Conservation (phyloP, 2,329 filamentous ascomycete species). For the Cercospora beticola region DNA sequence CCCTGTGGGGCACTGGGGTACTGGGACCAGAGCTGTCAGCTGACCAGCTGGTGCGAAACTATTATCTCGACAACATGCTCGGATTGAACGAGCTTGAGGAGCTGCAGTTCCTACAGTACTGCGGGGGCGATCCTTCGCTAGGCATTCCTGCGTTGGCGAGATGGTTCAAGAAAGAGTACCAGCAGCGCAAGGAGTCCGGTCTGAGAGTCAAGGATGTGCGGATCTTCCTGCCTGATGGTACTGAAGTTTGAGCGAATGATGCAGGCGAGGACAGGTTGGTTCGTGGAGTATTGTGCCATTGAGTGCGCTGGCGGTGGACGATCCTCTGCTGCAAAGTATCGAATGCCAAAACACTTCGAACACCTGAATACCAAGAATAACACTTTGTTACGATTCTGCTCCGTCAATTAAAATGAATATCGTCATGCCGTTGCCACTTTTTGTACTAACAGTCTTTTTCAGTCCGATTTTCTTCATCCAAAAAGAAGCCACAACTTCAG, state of each 20-base stretch:
- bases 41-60: neutral
- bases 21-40: neutral
- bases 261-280: neutral
- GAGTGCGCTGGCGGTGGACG: neutral
- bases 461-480: no score
- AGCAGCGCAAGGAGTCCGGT: neutral
- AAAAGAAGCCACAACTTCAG: no score
- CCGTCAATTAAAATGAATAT: neutral
- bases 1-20: neutral
- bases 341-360: neutral
- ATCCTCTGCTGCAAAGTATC: neutral
- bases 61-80: neutral
- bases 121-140: neutral
- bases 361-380: neutral
- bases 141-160: neutral
- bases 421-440: neutral
- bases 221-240: neutral
- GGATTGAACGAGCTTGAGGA: neutral
- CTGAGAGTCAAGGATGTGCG: neutral
- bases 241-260: neutral
- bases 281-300: neutral
- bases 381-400: neutral
- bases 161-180: slow-evolving; percentile 9
- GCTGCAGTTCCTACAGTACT: neutral
- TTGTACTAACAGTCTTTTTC: no score